These are phyloP conservation scores for Penicillium subrubescens DNA, from an alignment of 495 filamentous ascomycete species.

Conservation along the genomic window DNA sequence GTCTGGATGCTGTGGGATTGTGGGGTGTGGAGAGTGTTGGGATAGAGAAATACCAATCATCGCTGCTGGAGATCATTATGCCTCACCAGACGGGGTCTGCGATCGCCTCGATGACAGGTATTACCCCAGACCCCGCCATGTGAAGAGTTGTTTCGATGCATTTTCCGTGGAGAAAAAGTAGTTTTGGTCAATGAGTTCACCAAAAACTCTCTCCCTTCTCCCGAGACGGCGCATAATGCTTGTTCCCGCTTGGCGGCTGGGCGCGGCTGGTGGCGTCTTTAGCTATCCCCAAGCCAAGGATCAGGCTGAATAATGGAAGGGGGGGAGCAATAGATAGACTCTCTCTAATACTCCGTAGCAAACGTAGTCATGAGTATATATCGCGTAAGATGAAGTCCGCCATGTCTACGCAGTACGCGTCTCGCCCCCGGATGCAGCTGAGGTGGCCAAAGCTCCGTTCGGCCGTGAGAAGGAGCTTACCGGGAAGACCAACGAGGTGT, in stretches of 20 bases:
- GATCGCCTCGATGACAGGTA: background rate
- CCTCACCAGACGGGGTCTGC: background rate
- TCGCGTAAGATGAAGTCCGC: background rate
- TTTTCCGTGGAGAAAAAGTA: background rate
- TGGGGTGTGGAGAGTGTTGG: slow-evolving; percentile 2
- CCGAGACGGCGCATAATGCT: slow-evolving; percentile 10
- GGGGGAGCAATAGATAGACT: background rate
- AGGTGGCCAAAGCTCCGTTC: slow-evolving; percentile 2
- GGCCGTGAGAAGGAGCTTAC: background rate
- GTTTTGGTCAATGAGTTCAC: background rate
- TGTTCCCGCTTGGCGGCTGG: slow-evolving; percentile 15
- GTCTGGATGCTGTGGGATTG: slow-evolving; percentile 16
- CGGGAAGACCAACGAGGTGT: background rate
- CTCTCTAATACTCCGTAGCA: background rate
- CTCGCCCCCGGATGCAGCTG: background rate
- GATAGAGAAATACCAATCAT: background rate
- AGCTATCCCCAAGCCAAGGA: slow-evolving; percentile 2
- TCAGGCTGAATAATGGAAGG: background rate
- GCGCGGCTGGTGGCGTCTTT: slow-evolving; percentile 8
- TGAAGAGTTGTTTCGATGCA: background rate
- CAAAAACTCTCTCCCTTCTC: background rate
- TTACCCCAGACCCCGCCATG: slow-evolving; percentile 1
- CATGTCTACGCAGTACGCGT: background rate
- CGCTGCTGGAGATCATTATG: background rate
- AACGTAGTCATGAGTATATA: background rate